phyloP scores from a whole-genome alignment of 345 rosid species.

The Corchorus olitorius region DNA sequence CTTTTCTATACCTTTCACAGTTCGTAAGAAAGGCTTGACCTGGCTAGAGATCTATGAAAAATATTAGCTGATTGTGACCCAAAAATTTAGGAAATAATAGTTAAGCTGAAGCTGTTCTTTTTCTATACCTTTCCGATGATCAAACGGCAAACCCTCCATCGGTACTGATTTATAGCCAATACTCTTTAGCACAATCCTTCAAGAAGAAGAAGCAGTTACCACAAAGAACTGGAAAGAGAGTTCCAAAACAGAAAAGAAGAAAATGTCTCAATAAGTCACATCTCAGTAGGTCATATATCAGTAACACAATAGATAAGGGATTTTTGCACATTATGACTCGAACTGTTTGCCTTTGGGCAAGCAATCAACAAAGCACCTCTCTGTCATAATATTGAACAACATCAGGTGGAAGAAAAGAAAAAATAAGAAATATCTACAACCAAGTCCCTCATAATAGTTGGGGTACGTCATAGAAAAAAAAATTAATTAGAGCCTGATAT shows the following conservation, averaged over 20 bases:
- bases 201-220: constrained; percentile 24
- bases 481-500: constrained; percentile 1
- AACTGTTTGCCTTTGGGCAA: background rate
- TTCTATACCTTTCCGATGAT: constrained; percentile 69
- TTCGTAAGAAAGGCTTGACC: background rate
- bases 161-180: constrained; percentile 91
- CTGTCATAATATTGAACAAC: background rate
- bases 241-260: background rate
- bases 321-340: background rate
- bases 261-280: background rate
- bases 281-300: background rate
- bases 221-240: background rate
- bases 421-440: background rate
- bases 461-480: background rate
- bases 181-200: constrained; percentile 85
- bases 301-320: background rate
- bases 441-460: background rate
- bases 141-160: constrained; percentile 73
- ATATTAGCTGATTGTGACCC: background rate
- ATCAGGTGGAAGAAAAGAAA: background rate
- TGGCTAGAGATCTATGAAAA: background rate
- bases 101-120: background rate
- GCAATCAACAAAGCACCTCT: background rate
- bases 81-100: background rate
- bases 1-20: background rate